A percentile compares a stretch with the other conserved stretches of the same genome.
These are phyloP conservation scores for Eimeria necatrix DNA, from an alignment of 169 alveolate genomes.

Conservation along the genomic window DNA sequence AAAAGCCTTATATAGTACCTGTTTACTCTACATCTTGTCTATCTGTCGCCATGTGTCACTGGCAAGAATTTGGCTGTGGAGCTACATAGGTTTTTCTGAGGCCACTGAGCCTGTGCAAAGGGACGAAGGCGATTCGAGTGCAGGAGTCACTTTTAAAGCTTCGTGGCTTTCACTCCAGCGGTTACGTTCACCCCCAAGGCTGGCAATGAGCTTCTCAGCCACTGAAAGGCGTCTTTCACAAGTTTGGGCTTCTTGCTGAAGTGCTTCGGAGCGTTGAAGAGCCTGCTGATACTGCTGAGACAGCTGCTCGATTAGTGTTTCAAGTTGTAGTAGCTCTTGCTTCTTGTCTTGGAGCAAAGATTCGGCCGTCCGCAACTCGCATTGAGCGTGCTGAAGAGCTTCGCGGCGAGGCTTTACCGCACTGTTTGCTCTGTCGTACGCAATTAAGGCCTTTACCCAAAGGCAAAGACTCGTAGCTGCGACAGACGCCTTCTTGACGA, in stretches of 20 bases:
- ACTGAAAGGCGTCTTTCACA: conserved; percentile 88
- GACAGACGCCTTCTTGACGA: conserved; percentile 92
- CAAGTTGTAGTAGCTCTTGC: conserved; percentile 93
- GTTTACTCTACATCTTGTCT: too few species aligned
- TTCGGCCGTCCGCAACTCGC: conserved; percentile 93
- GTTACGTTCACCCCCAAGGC: conserved; percentile 95
- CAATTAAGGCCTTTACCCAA: conserved; percentile 97
- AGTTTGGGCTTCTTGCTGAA: conserved; percentile 88
- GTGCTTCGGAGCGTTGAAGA: conserved; percentile 91
- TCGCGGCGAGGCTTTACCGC: conserved; percentile 95
- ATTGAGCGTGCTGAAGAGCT: conserved; percentile 93
- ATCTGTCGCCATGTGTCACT: too few species aligned
- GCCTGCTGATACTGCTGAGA: conserved; percentile 91
- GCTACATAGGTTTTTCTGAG: too few species aligned
- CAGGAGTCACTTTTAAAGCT: conserved; percentile 87
- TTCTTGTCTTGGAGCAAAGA: conserved; percentile 92
- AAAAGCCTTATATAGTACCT: too few species aligned
- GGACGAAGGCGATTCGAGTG: too few species aligned
- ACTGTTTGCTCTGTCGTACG: conserved; percentile 94
- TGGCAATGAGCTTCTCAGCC: conserved; percentile 96
- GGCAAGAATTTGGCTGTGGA: too few species aligned
- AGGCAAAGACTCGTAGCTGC: conserved; percentile 95
- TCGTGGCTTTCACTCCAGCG: conserved; percentile 97
- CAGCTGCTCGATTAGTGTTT: conserved; percentile 91
- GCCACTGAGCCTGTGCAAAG: too few species aligned